Conservation (phyloP, 805 yeast species). For the Sporopachydermia lactativora region DNA sequence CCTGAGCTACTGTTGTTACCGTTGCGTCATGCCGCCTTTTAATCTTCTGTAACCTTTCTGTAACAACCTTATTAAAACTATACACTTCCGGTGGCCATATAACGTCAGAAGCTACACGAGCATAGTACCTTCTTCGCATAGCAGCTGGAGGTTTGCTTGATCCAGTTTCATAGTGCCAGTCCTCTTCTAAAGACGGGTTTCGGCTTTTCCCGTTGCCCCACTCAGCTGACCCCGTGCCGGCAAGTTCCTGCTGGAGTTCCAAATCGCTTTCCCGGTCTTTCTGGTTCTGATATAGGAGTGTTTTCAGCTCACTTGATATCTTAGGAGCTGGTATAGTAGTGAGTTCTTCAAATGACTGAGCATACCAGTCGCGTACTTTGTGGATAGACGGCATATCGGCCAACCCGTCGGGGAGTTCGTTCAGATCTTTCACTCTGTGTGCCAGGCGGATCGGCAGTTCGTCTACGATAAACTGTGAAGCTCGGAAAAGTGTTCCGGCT, state of each 20-base stretch:
- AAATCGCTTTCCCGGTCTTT: constrained; percentile 4
- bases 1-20: constrained; percentile 83
- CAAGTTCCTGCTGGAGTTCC: constrained; percentile 9
- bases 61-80: constrained; percentile 54
- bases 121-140: constrained; percentile 30
- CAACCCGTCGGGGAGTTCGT: constrained; percentile 63
- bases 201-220: constrained; percentile 3
- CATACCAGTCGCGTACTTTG: constrained; percentile 78
- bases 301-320: constrained; percentile 28
- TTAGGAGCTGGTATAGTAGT: constrained; percentile 48
- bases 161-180: background rate
- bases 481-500: constrained; percentile 67
- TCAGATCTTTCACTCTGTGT: constrained; percentile 73
- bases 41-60: constrained; percentile 51
- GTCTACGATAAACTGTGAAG: constrained; percentile 72
- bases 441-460: constrained; percentile 83
- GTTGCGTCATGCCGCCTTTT: constrained; percentile 86
- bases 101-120: constrained; percentile 35
- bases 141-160: constrained; percentile 3
- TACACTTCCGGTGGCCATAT: constrained; percentile 65
- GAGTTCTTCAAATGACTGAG: constrained; percentile 77
- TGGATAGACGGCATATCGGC: constrained; percentile 60
- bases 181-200: background rate
- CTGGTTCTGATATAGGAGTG: constrained; percentile 18
- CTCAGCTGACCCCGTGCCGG: constrained; percentile 6